phyloP scores from a whole-genome alignment of 2,329 filamentous ascomycete species.

The Pseudocercospora cruenta region DNA sequence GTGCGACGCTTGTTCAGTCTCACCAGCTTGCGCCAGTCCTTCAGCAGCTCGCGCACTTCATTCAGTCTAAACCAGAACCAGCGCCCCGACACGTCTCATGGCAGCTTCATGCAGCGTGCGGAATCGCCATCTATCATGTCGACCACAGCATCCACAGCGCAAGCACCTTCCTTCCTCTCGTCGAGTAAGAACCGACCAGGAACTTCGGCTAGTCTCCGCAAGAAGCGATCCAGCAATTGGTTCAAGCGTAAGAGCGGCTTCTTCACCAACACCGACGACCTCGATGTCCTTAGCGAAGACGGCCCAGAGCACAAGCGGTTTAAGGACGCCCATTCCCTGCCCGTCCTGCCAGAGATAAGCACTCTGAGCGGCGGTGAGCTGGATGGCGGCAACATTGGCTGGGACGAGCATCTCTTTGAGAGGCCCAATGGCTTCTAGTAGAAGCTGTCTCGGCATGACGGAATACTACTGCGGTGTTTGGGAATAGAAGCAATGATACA shows the following conservation, averaged over 20 bases:
- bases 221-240: constrained; percentile 40
- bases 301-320: constrained; percentile 33
- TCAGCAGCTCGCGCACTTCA: constrained; percentile 41
- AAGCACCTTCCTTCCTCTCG: constrained; percentile 19
- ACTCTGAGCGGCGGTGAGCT: constrained; percentile 30
- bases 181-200: constrained; percentile 14
- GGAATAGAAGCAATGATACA: background rate
- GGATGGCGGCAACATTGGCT: constrained; percentile 36
- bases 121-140: constrained; percentile 32
- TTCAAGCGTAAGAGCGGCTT: constrained; percentile 42
- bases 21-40: constrained; percentile 39
- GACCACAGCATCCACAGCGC: constrained; percentile 24
- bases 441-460: background rate
- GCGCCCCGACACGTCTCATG: constrained; percentile 25
- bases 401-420: constrained; percentile 38
- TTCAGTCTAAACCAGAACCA: constrained; percentile 27
- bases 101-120: constrained; percentile 18
- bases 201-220: constrained; percentile 25
- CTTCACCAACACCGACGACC: constrained; percentile 33
- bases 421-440: constrained; percentile 6
- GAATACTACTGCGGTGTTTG: background rate
- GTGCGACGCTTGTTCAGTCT: constrained; percentile 40
- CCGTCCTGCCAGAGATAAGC: constrained; percentile 36
- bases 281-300: constrained; percentile 35
- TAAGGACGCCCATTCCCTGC: constrained; percentile 28